phyloP scores from a whole-genome alignment of 2,329 filamentous ascomycete species.

The Aphanoascus verrucosus region DNA sequence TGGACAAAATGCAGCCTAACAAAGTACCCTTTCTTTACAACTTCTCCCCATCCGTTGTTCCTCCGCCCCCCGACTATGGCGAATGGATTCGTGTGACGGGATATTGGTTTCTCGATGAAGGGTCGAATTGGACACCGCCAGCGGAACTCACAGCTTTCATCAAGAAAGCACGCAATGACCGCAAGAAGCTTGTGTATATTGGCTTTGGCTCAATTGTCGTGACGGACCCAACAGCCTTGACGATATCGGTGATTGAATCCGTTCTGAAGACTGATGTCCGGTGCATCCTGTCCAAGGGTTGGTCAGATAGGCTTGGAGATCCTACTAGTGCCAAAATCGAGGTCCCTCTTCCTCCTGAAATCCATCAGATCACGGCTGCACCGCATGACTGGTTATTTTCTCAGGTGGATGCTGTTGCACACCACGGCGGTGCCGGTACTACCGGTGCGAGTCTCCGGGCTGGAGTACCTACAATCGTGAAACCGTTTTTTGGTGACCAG shows the following conservation, averaged over 20 bases:
- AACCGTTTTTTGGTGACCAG: slow-evolving; percentile 96
- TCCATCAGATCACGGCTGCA: slow-evolving; percentile 77
- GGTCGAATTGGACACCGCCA: slow-evolving; percentile 59
- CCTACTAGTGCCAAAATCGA: slow-evolving; percentile 50
- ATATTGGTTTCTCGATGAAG: slow-evolving; percentile 94
- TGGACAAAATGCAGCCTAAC: slow-evolving; percentile 89
- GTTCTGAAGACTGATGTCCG: slow-evolving; percentile 85
- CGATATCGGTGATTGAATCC: slow-evolving; percentile 82
- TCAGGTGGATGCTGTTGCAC: slow-evolving; percentile 86
- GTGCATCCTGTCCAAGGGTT: slow-evolving; percentile 91
- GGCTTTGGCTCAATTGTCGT: slow-evolving; percentile 96
- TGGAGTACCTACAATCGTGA: slow-evolving; percentile 85
- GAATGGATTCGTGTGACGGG: slow-evolving; percentile 97
- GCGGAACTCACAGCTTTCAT: slow-evolving; percentile 72
- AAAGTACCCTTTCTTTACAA: slow-evolving; percentile 98
- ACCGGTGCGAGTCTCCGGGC: slow-evolving; percentile 87
- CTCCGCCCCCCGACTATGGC: slow-evolving; percentile 84
- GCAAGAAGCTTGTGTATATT: slow-evolving; percentile 90
- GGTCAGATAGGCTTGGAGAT: slow-evolving; percentile 71
- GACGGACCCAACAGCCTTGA: slow-evolving; percentile 76
- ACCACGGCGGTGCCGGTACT: slow-evolving; percentile 90
- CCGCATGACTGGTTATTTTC: slow-evolving; percentile 95
- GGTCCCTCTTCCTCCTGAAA: slow-evolving; percentile 63
- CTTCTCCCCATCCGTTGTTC: slow-evolving; percentile 88
- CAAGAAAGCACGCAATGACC: slow-evolving; percentile 63